Evolutionary conservation across 371 early-diverging fungal genomes (phyloP).

Genomic region (Paramicrosporidium saccamoebae): DNA sequence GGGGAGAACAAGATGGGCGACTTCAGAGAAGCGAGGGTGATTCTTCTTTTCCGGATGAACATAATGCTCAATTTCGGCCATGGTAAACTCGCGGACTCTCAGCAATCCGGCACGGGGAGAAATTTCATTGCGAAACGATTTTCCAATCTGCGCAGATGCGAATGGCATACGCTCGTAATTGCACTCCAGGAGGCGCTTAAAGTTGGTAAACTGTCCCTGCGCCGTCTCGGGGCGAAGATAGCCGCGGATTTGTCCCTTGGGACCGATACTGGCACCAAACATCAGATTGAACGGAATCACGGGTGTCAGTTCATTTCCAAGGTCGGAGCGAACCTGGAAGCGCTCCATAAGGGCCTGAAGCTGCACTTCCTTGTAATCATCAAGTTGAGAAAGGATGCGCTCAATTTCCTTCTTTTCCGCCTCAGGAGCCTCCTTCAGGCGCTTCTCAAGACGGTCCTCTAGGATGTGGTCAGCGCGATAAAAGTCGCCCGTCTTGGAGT

Average conservation of each 20-base stretch:
- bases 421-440: constrained; percentile 42
- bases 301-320: constrained; percentile 58
- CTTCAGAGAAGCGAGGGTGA: constrained; percentile 63
- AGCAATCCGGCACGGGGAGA: constrained; percentile 89
- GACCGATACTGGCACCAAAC: constrained; percentile 94
- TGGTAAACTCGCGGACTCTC: constrained; percentile 94
- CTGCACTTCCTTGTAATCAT: constrained; percentile 61
- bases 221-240: constrained; percentile 98
- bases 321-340: constrained; percentile 59
- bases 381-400: constrained; percentile 63
- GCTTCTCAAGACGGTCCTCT: constrained; percentile 57
- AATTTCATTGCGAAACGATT: constrained; percentile 98
- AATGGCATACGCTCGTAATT: constrained; percentile 97
- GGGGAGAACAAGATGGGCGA: constrained; percentile 31
- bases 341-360: constrained; percentile 54
- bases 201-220: constrained; percentile 98
- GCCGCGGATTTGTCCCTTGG: constrained; percentile 75
- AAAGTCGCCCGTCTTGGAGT: constrained; percentile 67
- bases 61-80: constrained; percentile 99
- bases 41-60: constrained; percentile 80
- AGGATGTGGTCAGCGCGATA: constrained; percentile 97
- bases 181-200: constrained; percentile 81
- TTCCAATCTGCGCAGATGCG: constrained; percentile 93
- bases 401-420: constrained; percentile 20
- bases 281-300: constrained; percentile 95